Evolutionary conservation across 441 rosid genomes (phyloP).

Genomic region (Syzygium malaccense): DNA sequence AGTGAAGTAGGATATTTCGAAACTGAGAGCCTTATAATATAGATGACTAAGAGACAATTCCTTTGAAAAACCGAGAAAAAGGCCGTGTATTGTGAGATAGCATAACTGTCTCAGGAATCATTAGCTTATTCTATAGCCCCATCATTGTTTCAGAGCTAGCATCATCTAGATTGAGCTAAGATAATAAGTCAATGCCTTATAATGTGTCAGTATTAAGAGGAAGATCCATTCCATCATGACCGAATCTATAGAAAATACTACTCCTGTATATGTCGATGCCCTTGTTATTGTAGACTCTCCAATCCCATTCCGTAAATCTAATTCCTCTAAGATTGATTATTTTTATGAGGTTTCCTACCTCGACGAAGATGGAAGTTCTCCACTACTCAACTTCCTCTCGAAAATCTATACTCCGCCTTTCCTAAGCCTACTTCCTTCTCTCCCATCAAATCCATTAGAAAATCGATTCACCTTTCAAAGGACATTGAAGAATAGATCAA

Average conservation of each 20-base stretch:
- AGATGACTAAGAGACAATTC: background rate
- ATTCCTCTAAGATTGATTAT: background rate
- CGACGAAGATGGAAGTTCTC: background rate
- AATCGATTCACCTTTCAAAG: background rate
- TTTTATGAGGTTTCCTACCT: background rate
- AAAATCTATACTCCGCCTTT: background rate
- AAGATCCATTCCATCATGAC: background rate
- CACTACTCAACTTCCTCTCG: background rate
- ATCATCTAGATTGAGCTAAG: background rate
- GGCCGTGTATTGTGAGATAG: background rate
- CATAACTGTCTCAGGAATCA: background rate
- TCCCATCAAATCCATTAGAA: background rate
- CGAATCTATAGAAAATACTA: background rate
- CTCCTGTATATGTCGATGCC: background rate
- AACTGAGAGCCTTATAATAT: background rate
- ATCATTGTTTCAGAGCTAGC: background rate
- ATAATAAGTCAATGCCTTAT: background rate
- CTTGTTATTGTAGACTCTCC: background rate
- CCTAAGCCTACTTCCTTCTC: background rate
- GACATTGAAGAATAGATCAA: background rate
- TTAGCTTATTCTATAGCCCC: background rate
- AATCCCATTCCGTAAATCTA: background rate
- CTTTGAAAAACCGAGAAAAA: background rate
- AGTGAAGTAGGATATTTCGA: background rate
- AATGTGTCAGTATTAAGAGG: background rate